Evolutionary conservation across 2,329 filamentous ascomycete species (phyloP).

Genomic region (Mycogone perniciosa): DNA sequence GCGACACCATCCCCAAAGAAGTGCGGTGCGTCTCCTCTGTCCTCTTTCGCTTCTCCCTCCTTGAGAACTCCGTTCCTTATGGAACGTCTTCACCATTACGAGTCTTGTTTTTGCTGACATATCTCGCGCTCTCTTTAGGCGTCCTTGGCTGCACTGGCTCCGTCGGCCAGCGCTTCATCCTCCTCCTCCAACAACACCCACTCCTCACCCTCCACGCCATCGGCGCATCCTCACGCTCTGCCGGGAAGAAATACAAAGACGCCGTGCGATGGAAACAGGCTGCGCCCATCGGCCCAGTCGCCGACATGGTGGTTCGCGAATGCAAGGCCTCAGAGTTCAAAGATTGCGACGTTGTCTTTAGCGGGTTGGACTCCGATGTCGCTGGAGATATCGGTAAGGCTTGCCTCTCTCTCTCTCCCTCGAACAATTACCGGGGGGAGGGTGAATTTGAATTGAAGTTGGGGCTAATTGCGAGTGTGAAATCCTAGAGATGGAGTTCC

Average conservation of each 20-base stretch:
- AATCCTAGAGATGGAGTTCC: slow-evolving; percentile 73
- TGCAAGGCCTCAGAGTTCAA: slow-evolving; percentile 76
- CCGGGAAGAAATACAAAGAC: slow-evolving; percentile 91
- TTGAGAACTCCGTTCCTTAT: neutral
- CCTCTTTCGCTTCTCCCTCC: slow-evolving; percentile 7
- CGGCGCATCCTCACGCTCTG: slow-evolving; percentile 81
- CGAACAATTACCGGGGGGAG: neutral
- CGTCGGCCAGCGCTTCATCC: slow-evolving; percentile 91
- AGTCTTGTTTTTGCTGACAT: neutral
- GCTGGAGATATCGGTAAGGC: slow-evolving; percentile 75
- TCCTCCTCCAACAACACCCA: slow-evolving; percentile 82
- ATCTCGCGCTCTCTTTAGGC: slow-evolving; percentile 33
- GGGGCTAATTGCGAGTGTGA: neutral
- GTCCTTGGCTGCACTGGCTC: slow-evolving; percentile 91
- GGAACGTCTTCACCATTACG: too few relatives aligned
- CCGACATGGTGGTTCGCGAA: slow-evolving; percentile 75
- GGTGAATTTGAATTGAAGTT: neutral
- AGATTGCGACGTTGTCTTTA: slow-evolving; percentile 92
- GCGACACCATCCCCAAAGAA: slow-evolving; percentile 45
- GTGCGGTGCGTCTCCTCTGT: slow-evolving; percentile 41
- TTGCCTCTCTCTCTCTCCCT: slow-evolving; percentile 23
- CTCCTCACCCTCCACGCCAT: slow-evolving; percentile 81
- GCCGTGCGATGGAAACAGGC: slow-evolving; percentile 94
- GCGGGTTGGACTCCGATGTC: slow-evolving; percentile 84
- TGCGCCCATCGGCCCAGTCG: slow-evolving; percentile 71